Evolutionary conservation across 805 yeast species (phyloP), one percentile per base, ranked within the genome.

Genomic region (Wickerhamiella australiensis): DNA sequence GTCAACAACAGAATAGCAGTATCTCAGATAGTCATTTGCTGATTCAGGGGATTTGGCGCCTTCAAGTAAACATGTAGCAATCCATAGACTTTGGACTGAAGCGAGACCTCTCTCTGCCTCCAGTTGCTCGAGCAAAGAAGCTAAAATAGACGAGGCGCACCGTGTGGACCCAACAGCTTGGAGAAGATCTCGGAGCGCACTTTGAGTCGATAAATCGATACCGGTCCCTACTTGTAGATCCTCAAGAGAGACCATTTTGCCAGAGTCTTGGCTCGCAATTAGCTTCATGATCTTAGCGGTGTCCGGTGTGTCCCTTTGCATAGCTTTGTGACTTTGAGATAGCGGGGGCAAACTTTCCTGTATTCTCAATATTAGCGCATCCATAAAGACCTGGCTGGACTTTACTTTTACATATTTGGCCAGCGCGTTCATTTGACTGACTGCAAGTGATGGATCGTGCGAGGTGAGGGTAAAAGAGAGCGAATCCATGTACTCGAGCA

Each of bases 41-140:
- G 40, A 20, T n/a, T 49, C 55, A 3, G 40, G 17, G 2, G 6
- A 21, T 2, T 17, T 9, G 1, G 51, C 31, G 27, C 57, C 56
- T 9, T 36, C 23, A 2, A 57, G 21, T 2, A 53, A 15, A 12
- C 49, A 20, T 4, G 43, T 33, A 1, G 52, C 46, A 2, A 55
- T 33, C 61, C 61, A 58, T 2, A 58, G 44, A 23, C 41, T 27
- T 7, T 44, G 45, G 1, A 49, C 49, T 2, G 50, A 22, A 12
- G 51, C 41, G 7, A 57, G 41, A 1, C 57, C 46, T 1, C 33
- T 27, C 3, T 35, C 20, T 1, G 25, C 13, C 1, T 25, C 37
- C n/a, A 42, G 45, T 12, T 27, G 44, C 35, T 37, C 26, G 11
- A 31, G 20, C 9, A 49, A 27, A 18, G n/a, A 12, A 5, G 38